A percentile compares a stretch with the other conserved stretches of the same genome.
phyloP scores from a whole-genome alignment of 2,329 filamentous ascomycete genomes.

The Cladorrhinum sp. region DNA sequence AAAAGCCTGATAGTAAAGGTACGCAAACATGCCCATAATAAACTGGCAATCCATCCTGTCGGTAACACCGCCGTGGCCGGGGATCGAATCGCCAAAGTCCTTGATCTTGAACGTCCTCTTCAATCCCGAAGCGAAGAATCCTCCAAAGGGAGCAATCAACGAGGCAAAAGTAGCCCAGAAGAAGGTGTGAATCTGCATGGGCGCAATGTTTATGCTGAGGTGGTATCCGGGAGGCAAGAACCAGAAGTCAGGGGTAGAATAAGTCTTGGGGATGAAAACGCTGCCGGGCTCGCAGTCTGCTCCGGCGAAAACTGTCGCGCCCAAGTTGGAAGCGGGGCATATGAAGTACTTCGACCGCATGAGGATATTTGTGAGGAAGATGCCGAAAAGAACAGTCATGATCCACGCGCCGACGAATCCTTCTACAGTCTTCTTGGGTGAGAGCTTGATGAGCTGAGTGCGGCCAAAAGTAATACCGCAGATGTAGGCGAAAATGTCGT shows the following conservation, averaged over 20 bases:
- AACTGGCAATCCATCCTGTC: constrained; percentile 99
- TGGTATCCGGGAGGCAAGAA: constrained; percentile 60
- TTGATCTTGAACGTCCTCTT: constrained; percentile 99
- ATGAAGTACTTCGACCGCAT: constrained; percentile 96
- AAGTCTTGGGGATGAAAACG: constrained; percentile 77
- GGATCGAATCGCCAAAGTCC: constrained; percentile 98
- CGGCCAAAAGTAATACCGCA: constrained; percentile 96
- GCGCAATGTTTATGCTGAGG: constrained; percentile 70
- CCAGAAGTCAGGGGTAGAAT: constrained; percentile 69
- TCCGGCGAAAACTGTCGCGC: constrained; percentile 87
- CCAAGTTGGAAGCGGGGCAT: constrained; percentile 94
- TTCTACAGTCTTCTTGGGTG: constrained; percentile 98
- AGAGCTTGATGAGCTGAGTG: constrained; percentile 95
- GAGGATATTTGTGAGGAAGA: constrained; percentile 77
- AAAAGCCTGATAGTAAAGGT: constrained; percentile 98
- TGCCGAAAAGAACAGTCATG: constrained; percentile 85
- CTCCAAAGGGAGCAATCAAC: constrained; percentile 93
- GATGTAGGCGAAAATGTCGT: constrained; percentile 97
- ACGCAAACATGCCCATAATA: constrained; percentile 98
- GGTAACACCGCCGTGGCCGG: constrained; percentile 95
- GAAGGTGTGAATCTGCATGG: constrained; percentile 91
- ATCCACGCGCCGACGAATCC: constrained; percentile 96
- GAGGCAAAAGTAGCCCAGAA: constrained; percentile 91
- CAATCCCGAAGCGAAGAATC: constrained; percentile 95
- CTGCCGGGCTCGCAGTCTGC: constrained; percentile 89